Evolutionary conservation across 2,329 filamentous ascomycete species (phyloP), one percentile per base, ranked within the genome.

Genomic region (Elsinoe batatas): DNA sequence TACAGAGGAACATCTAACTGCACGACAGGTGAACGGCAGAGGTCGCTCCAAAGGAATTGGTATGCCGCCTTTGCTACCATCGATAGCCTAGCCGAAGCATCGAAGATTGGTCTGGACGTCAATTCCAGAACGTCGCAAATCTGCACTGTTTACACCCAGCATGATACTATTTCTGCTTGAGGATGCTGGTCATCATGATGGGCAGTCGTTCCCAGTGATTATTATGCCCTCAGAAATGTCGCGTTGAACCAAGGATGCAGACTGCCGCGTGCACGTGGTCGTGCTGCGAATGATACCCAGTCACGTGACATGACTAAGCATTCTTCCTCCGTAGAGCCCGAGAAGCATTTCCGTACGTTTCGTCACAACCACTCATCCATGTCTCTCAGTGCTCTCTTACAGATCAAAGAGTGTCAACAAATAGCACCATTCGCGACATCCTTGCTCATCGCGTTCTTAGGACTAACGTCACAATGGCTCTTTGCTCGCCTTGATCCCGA

Each of bases 381-480:
- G 47, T 51, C 47, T 51, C 11, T 51, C 32, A 51, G 17, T 51
- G 47, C 47, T 37, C 47, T 51, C 13, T 33, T 54, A 11, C 51
- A 54, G 18, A 35, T 42, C 38, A 42, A 42, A 18, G 53, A 55
- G 33, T 55, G 47, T 15, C 53, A 55, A 46, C 53, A 55, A 8
- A 47, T 55, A 15, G 53, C 53, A 11, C 53, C 53, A 3, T 44
- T 33, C 18, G 22, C 33, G 1, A 46, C 53, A 8, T 35, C 81
- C 60, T 56, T 75, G 6, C 72, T 91, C 12, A 85, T 91, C 58
- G 65, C 72, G 54, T 87, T 89, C 65, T 77, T 91, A 3, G 80
- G 81, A 58, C 88, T 85, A 72, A 79, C 80, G 49, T 85, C 87
- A 3, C 88, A 91, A 70, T 79, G 76, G 66, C 74, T 91, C 46